Evolutionary conservation across 2,329 filamentous ascomycete species (phyloP).

Genomic region (Corinectria fuckeliana): DNA sequence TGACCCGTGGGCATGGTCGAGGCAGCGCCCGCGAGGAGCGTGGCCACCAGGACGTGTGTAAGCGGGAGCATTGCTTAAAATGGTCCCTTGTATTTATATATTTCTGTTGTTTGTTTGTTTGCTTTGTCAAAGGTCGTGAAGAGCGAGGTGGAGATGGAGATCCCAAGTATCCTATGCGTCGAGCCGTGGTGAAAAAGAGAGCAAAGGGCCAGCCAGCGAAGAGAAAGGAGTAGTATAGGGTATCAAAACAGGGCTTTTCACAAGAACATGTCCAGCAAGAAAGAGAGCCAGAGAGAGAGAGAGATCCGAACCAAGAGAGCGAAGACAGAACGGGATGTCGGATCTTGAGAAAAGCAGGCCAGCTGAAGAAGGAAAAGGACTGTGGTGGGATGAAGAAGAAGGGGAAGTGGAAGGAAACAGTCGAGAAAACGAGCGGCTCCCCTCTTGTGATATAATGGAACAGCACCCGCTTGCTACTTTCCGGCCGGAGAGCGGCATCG

Average conservation of each 20-base stretch:
- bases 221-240: neutral
- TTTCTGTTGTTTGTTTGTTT: neutral
- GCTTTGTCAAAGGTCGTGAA: neutral
- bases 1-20: slow-evolving; percentile 55
- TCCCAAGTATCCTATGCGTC: neutral
- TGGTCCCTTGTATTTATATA: neutral
- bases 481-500: neutral
- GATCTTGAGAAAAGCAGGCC: slow-evolving; percentile 9
- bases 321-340: neutral
- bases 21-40: slow-evolving; percentile 52
- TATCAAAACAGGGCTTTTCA: slow-evolving; percentile 22
- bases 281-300: no score
- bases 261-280: neutral
- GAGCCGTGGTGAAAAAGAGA: slow-evolving; percentile 1
- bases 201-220: slow-evolving; percentile 34
- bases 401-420: neutral
- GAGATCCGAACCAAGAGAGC: neutral
- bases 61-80: slow-evolving; percentile 42
- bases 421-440: neutral
- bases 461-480: neutral
- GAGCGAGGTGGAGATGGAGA: neutral
- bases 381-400: slow-evolving; percentile 1
- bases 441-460: slow-evolving; percentile 1
- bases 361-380: neutral
- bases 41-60: slow-evolving; percentile 53